Evolutionary conservation across 2,329 filamentous ascomycete species (phyloP).

Genomic region (Dactylellina drechsleri): DNA sequence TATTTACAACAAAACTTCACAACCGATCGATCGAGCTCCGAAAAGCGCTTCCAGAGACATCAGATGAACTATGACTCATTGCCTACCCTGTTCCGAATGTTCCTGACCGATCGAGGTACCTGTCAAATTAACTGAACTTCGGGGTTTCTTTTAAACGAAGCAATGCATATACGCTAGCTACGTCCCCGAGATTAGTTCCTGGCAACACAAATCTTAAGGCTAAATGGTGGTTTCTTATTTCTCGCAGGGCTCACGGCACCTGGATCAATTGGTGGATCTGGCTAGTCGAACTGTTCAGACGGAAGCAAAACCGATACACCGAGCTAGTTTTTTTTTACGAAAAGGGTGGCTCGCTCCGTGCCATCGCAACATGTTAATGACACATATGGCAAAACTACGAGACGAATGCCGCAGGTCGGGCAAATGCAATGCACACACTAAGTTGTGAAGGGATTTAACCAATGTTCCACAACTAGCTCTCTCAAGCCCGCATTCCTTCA

Average conservation of each 20-base stretch:
- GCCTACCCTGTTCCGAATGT: neutral
- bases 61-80: conserved; percentile 9
- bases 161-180: conserved; percentile 4
- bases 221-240: conserved; percentile 27
- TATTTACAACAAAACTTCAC: too few species aligned
- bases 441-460: conserved; percentile 6
- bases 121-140: conserved; percentile 26
- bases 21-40: neutral
- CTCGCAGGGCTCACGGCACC: conserved; percentile 13
- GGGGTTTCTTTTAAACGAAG: conserved; percentile 30
- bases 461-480: conserved; percentile 9
- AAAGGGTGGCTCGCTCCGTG: conserved; percentile 2
- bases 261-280: conserved; percentile 50
- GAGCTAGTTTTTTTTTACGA: conserved; percentile 5
- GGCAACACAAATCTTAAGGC: conserved; percentile 45
- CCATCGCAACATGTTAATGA: conserved; percentile 30
- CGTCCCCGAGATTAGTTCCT: too few species aligned
- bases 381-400: conserved; percentile 32
- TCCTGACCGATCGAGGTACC: neutral
- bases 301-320: conserved; percentile 51
- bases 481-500: neutral
- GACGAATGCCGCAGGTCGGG: conserved; percentile 5
- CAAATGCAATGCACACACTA: neutral
- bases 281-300: conserved; percentile 2
- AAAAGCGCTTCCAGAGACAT: neutral